Base-by-base conservation (phyloP, 169 alveolate species). In the Cryptosporidium muris region DNA sequence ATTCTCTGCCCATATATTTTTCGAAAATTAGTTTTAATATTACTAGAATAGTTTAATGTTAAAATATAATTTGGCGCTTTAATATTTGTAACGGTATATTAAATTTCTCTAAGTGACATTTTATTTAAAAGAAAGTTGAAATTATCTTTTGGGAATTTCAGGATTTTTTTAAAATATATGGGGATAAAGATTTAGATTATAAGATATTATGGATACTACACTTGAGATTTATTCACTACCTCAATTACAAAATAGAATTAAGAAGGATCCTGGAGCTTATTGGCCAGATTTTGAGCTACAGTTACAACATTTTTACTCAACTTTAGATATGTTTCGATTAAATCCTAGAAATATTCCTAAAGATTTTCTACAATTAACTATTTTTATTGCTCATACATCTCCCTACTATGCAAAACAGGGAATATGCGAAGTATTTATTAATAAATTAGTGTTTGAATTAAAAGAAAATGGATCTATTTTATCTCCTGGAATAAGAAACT, bases 181-280 rank as follows among this genome's bases (percentile, higher is more conserved):
- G 4, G 16, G 0, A 14, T 11, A 34, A 36, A 62, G 37, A 37
- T 16, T 34, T 12, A 37, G 42, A 37, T 25, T 62, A 25, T 25
- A 25, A 25, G 25, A 25, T 25, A 25, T 25, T 25, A 25, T 25
- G 47, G 81, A 66, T 8, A 40, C 63, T 34, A 52, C 64, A 4
- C 4, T 47, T 12, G 85, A 74, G 58, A 63, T 74, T 56, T 74
- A 74, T 58, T 74, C 85, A 2, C 16, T 74, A 8, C 85, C 85
- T 42, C 85, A 74, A 14, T 52, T 66, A 53, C 92, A 89, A 80
- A 82, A 82, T 63, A 53, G 85, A 42, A 56, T 89, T 36, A 89
- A 82, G 88, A 65, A 89, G 45, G 92, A 89, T 40, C 90, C 92
- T 1, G 80, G 63, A 4, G 90, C 91, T 37, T 89, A 89, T 68